phyloP scores from a whole-genome alignment of 2,329 filamentous ascomycete species.

The Ambrosiella beaveri region DNA sequence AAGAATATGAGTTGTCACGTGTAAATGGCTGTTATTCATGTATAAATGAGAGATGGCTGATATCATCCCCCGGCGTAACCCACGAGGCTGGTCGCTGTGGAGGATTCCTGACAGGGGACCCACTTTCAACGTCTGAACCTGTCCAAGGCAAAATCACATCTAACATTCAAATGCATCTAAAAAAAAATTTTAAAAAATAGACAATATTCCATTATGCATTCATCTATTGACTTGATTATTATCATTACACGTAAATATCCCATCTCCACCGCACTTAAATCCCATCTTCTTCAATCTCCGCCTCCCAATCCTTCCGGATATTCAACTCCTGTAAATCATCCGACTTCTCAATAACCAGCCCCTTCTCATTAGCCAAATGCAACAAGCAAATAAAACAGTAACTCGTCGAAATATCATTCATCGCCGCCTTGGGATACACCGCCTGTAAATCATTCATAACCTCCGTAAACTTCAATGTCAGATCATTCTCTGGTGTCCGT shows the following conservation, averaged over 20 bases:
- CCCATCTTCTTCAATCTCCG: conserved; percentile 32
- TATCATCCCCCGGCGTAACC: background rate
- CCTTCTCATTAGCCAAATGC: conserved; percentile 86
- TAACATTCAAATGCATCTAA: background rate
- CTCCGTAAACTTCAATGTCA: conserved; percentile 63
- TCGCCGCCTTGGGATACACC: conserved; percentile 69
- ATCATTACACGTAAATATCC: background rate
- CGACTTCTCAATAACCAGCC: conserved; percentile 54
- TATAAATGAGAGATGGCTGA: background rate
- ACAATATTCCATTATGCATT: background rate
- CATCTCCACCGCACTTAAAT: conserved; percentile 30
- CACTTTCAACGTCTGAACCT: background rate
- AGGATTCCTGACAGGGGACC: background rate
- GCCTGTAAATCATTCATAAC: conserved; percentile 78
- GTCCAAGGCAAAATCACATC: background rate
- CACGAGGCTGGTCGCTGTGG: background rate
- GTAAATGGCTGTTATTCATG: no score
- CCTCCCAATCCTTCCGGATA: conserved; percentile 45
- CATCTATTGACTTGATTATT: background rate
- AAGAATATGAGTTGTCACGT: no score
- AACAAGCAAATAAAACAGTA: conserved; percentile 86
- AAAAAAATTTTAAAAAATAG: background rate
- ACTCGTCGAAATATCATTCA: conserved; percentile 89
- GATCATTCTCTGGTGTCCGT: conserved; percentile 21
- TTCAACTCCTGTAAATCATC: conserved; percentile 40